These are phyloP conservation scores for Bisporella sp. DNA, from an alignment of 2,329 filamentous ascomycete species.

Conservation along the genomic window DNA sequence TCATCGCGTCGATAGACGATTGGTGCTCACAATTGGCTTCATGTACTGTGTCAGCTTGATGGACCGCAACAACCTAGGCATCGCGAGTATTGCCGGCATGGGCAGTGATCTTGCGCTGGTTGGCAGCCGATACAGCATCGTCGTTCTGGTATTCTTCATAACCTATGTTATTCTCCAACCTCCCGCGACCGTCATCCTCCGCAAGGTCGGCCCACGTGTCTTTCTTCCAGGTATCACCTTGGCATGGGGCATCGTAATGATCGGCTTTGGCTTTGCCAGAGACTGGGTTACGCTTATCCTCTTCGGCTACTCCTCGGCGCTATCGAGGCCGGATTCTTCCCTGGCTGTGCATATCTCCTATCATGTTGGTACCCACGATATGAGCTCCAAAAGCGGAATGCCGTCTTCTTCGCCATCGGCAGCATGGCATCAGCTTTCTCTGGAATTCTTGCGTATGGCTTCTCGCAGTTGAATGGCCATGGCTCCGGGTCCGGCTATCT, in stretches of 20 bases:
- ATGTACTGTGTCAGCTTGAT: conserved; percentile 72
- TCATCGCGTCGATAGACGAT: conserved; percentile 58
- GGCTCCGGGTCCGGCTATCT: conserved; percentile 10
- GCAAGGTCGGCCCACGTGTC: conserved; percentile 54
- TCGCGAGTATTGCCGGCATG: conserved; percentile 59
- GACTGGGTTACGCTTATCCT: conserved; percentile 20
- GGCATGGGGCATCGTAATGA: conserved; percentile 35
- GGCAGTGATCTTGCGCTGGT: background rate
- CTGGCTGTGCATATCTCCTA: conserved; percentile 35
- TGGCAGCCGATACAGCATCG: conserved; percentile 34
- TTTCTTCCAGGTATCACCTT: conserved; percentile 43
- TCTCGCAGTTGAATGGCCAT: conserved; percentile 37
- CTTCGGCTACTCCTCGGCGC: conserved; percentile 23
- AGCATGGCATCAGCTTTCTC: conserved; percentile 59
- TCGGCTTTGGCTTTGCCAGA: conserved; percentile 30
- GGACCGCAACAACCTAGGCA: conserved; percentile 68
- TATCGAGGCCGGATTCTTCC: conserved; percentile 27
- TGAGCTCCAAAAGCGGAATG: conserved; percentile 64
- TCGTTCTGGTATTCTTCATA: conserved; percentile 59
- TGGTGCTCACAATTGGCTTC: conserved; percentile 52
- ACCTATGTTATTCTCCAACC: conserved; percentile 66
- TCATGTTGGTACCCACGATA: conserved; percentile 40
- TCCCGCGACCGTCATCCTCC: conserved; percentile 59
- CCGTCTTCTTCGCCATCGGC: conserved; percentile 62
- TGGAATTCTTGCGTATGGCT: conserved; percentile 63